phyloP scores from a whole-genome alignment of 2,329 filamentous ascomycete genomes.

The Curvularia spicifera region DNA sequence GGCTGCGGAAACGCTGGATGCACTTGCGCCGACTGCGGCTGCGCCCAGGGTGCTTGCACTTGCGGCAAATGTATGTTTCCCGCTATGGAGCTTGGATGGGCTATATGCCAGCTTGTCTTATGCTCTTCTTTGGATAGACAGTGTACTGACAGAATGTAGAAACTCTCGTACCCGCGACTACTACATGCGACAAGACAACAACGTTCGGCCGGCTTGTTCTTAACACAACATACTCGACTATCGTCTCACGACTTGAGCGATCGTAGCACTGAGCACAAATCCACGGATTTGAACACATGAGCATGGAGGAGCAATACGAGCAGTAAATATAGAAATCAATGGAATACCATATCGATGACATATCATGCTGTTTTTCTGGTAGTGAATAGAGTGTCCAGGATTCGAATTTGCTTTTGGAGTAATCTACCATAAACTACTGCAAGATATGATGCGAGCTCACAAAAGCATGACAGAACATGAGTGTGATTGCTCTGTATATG shows the following conservation, averaged over 20 bases:
- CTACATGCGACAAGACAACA: conserved; percentile 10
- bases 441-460: background rate
- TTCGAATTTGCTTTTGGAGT: background rate
- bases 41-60: conserved; percentile 41
- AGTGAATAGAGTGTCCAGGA: background rate
- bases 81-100: background rate
- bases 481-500: background rate
- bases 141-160: conserved; percentile 1
- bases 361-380: background rate
- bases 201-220: background rate
- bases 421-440: background rate
- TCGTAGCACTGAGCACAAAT: background rate
- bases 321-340: conserved; percentile 5
- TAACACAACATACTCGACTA: background rate
- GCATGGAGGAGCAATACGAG: conserved; percentile 2
- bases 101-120: background rate
- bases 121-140: background rate
- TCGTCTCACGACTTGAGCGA: background rate
- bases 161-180: background rate
- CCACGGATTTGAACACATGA: background rate
- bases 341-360: conserved; percentile 1
- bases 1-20: conserved; percentile 46
- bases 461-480: background rate
- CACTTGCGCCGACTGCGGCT: conserved; percentile 46
- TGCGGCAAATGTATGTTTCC: conserved; percentile 31